Percentiles rank a stretch among this genome's conserved stretches.
Evolutionary conservation across 768 basidiomycete genomes (phyloP).

Genomic region (Trametopsis cervina): DNA sequence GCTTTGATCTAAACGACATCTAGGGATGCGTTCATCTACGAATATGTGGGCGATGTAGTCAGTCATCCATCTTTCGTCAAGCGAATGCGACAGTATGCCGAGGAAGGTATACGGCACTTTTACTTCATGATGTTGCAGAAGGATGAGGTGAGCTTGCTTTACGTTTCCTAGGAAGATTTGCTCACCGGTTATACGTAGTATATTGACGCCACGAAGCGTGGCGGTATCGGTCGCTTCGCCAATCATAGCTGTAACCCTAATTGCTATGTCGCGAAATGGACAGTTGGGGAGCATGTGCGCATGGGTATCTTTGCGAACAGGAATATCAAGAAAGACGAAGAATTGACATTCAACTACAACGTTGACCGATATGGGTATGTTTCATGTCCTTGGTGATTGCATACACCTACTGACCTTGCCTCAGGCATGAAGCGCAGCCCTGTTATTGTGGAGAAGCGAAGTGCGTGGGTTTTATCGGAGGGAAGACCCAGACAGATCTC

Average conservation of each 20-base stretch:
- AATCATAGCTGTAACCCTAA: slow-evolving; percentile 98
- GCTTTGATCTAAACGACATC: slow-evolving; percentile 1
- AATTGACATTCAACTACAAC: slow-evolving; percentile 98
- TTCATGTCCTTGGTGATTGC: background rate
- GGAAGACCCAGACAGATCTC: slow-evolving; percentile 97
- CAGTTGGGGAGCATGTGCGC: slow-evolving; percentile 77
- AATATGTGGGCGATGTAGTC: slow-evolving; percentile 97
- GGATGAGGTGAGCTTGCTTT: slow-evolving; percentile 66
- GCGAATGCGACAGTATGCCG: slow-evolving; percentile 89
- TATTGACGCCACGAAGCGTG: slow-evolving; percentile 96
- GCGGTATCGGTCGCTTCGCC: slow-evolving; percentile 94
- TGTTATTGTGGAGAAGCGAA: slow-evolving; percentile 96
- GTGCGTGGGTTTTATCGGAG: slow-evolving; percentile 94
- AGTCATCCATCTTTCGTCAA: slow-evolving; percentile 81
- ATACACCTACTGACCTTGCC: background rate
- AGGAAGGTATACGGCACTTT: slow-evolving; percentile 91
- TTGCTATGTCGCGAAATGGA: slow-evolving; percentile 98
- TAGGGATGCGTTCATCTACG: slow-evolving; percentile 92
- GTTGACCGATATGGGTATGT: slow-evolving; percentile 97
- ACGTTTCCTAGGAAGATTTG: background rate
- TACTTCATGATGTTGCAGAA: slow-evolving; percentile 99
- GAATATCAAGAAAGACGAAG: slow-evolving; percentile 68
- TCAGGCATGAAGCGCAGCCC: slow-evolving; percentile 85
- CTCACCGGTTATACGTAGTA: slow-evolving; percentile 45
- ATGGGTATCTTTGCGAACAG: slow-evolving; percentile 99